These are phyloP conservation scores for Mycena indigotica DNA, from an alignment of 768 basidiomycete genomes.

Conservation along the genomic window DNA sequence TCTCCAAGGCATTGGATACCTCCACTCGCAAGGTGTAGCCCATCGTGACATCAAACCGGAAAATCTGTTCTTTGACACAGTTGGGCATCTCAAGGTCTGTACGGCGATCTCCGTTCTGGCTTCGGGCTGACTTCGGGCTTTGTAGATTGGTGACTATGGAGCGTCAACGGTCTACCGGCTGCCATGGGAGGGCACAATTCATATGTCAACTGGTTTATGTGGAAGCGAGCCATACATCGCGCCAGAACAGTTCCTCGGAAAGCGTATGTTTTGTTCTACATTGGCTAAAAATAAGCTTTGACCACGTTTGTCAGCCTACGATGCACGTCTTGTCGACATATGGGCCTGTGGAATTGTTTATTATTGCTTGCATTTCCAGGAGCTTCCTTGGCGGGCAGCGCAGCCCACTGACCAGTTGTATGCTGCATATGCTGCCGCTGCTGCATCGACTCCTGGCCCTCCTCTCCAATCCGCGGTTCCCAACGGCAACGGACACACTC, in stretches of 20 bases:
- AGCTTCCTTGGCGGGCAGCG: slow-evolving; percentile 96
- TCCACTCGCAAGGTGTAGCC: slow-evolving; percentile 95
- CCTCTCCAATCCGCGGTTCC: slow-evolving; percentile 34
- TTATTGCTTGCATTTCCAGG: slow-evolving; percentile 98
- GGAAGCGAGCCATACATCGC: slow-evolving; percentile 99
- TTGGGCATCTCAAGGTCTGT: slow-evolving; percentile 89
- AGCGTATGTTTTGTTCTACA: slow-evolving; percentile 70
- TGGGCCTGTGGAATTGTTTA: slow-evolving; percentile 98
- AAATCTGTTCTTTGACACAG: slow-evolving; percentile 91
- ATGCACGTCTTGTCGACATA: slow-evolving; percentile 94
- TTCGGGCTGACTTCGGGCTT: not conserved
- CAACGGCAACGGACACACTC: not conserved
- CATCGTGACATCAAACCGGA: slow-evolving; percentile 99
- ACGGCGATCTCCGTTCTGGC: slow-evolving; percentile 5
- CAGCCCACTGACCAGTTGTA: slow-evolving; percentile 83
- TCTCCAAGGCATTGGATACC: slow-evolving; percentile 81
- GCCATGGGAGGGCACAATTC: slow-evolving; percentile 96
- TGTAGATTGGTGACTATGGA: slow-evolving; percentile 95
- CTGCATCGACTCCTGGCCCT: slow-evolving; percentile 45
- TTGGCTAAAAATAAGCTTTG: slow-evolving; percentile 35
- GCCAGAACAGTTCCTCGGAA: slow-evolving; percentile 93
- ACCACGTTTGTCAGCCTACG: slow-evolving; percentile 72
- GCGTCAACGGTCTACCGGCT: slow-evolving; percentile 98
- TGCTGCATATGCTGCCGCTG: slow-evolving; percentile 63
- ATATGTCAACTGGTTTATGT: slow-evolving; percentile 95